Evolutionary conservation across 78 protist genomes (phyloP).

Genomic region (Dictyostelium purpureum): DNA sequence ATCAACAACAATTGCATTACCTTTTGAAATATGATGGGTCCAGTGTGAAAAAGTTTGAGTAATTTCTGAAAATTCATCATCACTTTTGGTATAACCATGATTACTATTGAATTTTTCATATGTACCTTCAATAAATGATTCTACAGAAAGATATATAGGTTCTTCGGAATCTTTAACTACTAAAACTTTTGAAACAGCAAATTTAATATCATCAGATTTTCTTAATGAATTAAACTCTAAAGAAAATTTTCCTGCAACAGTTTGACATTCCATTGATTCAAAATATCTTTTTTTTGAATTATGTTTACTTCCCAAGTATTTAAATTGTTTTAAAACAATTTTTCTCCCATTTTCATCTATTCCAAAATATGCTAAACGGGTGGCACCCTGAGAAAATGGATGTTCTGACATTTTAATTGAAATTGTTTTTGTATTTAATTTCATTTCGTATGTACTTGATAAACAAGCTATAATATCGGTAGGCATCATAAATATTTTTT

Average conservation of each 20-base stretch:
- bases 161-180: background rate
- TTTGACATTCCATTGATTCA: slow-evolving; percentile 4
- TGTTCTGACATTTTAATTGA: background rate
- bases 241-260: background rate
- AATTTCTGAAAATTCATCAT: background rate
- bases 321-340: background rate
- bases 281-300: background rate
- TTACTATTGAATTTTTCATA: background rate
- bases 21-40: background rate
- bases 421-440: background rate
- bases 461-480: background rate
- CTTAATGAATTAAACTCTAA: background rate
- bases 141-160: background rate
- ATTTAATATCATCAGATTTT: background rate
- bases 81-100: background rate
- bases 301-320: background rate
- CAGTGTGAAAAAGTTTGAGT: background rate
- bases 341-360: background rate
- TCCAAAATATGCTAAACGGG: background rate
- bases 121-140: background rate
- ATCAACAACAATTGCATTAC: background rate
- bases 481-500: background rate
- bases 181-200: background rate
- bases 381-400: background rate
- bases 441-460: background rate